Base-by-base conservation (phyloP, 495 filamentous ascomycete genomes). In the Penicillium dipodomyicola region DNA sequence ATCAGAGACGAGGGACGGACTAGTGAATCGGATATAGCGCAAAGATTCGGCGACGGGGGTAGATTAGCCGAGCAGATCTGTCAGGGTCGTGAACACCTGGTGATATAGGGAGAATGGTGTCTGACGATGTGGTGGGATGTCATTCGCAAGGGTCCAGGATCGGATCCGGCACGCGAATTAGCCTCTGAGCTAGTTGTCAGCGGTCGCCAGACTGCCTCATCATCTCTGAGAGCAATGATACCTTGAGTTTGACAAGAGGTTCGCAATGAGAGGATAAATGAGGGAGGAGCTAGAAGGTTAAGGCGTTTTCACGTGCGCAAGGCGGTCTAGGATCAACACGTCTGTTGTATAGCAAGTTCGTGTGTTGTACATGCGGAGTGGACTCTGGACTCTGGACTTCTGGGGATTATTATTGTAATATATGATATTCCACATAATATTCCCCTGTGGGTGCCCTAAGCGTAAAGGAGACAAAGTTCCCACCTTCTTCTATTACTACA, bases 301-400 rank as follows among this genome's bases (percentile, higher is more conserved):
- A 35, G 63, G 53, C 43, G 46, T 56, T 45, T 65, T 63, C 65
- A 68, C 65, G 65, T 68, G 65, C 60, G 37, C 56, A 68, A 68
- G 65, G 65, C 65, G 65, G 65, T 68, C 65, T 68, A 52, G 41
- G 46, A 35, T 10, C 23, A 35, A 23, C 43, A 54, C 56, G 41
- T 53, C n/a, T 50, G 30, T 49, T 11, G 25, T 30, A 47, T 47
- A 47, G 9, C 8, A 15, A 51, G 30, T 22, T 32, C 11, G 30
- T 14, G 30, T 33, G 32, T 27, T 7, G 32, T 29, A 33, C 15
- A 29, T 30, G 33, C 27, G 27, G 46, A 17, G 42, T 33, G 10
- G 30, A 12, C 30, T 14, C 11, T 33, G 10, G 30, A 12, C 30
- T 14, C 11, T 33, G 3, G 11, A 30, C 1, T 30, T 30, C 9